Base-by-base conservation (phyloP, 441 rosid species). In the Erysimum cheiri region DNA sequence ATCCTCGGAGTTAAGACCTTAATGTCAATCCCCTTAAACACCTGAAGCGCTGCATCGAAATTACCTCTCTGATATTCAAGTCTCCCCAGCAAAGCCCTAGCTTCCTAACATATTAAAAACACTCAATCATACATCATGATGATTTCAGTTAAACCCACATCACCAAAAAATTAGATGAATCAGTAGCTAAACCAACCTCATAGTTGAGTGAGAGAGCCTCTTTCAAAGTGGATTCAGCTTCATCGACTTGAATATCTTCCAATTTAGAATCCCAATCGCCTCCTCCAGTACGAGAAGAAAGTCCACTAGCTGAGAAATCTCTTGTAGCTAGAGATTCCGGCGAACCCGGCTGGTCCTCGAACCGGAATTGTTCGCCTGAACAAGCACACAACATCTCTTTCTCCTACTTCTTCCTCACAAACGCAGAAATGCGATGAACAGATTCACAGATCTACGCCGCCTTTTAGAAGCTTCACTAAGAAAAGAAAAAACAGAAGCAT, bases 161-260 rank as follows among this genome's bases (percentile, higher is more conserved):
- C 14, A 4, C 35, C 17, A 54, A 8, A 32, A 37, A 12, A 47
- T 22, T 31, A 0, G 36, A 43, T 31, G 46, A 24, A 40, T 48
- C 2, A 29, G 26, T 35, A 37, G 50, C 26, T 10, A 66, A 31
- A 77, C 70, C 19, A 65, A 91, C 98, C 88, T 95, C 99, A 58
- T 95, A 92, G 81, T 95, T 95, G 72, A 95, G 83, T 52, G 96
- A 95, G 70, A 90, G 97, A 77, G 97, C 97, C 70, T 92, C 99
- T 70, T 84, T 92, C 56, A 95, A 83, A 72, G 97, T 85, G 31
- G 97, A 92, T 82, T 95, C 99, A 43, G 88, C 97, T 84, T 92
- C 98, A 78, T 90, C 97, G 19, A 92, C 93, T 67, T 85, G 95
- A 72, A 78, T 74, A 41, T 88, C 98, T 19, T 94, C 96, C 4